Base-by-base conservation (phyloP, 1,284 basidiomycete species). In the Wallemia hederae region DNA sequence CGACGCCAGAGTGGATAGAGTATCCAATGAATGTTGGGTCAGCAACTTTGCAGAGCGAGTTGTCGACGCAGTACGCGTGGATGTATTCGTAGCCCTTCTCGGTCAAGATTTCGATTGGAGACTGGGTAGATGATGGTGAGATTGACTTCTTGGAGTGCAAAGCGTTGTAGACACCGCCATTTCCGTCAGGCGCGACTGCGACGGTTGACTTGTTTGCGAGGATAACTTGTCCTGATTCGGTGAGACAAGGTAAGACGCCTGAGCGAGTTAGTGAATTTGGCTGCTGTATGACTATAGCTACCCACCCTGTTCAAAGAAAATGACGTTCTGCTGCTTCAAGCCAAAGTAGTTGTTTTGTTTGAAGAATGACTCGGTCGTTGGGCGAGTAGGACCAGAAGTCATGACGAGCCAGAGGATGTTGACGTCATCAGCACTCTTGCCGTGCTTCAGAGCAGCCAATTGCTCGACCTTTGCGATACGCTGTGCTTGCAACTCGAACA, bases 401-500 rank as follows among this genome's bases (percentile, higher is more conserved):
- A 99, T 99, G 68, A 99, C 81, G 74, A 96, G 98, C 94, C 94
- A 98, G 60, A 81, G 84, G 63, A 97, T 80, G 59, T 76, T 73
- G 62, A 73, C 66, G 66, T 79, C 79, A 56, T 66, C 68, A 11
- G 19, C 39, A 22, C 24, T 26, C 27, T 58, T 58, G 57, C 28
- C 28, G 5, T 26, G 22, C 39, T 55, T 60, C 59, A 15, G 9
- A 49, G 39, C 39, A 0, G 90, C 91, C 58, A 97, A 71, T 27
- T 72, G 72, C 72, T 92, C 84, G 60, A 99, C 74, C 62, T 82
- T 79, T 59, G 77, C 75, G 69, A 99, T 96, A 60, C 92, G 80
- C 72, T 94, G 90, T 2, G 91, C 94, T 72, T 99, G 94, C 66
- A 87, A 83, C 70, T 96, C 88, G 76, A 99, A 98, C 62, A 99